These are phyloP conservation scores for Gloeostereum incarnatum DNA, from an alignment of 768 basidiomycete genomes.

Conservation along the genomic window DNA sequence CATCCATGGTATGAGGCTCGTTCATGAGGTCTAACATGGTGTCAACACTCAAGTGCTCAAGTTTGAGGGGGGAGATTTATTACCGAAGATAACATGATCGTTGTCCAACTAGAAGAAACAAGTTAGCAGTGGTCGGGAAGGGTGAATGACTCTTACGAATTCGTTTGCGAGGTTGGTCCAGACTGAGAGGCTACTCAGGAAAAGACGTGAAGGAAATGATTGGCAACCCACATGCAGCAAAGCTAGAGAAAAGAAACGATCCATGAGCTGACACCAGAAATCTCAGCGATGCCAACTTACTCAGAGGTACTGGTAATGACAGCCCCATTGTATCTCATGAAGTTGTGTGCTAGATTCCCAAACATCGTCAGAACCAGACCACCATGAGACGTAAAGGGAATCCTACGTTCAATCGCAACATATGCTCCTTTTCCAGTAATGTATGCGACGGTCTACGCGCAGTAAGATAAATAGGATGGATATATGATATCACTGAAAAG, in stretches of 20 bases:
- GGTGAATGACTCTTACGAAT: conserved; percentile 41
- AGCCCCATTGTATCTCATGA: conserved; percentile 45
- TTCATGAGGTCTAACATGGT: conserved; percentile 40
- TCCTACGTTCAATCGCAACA: conserved; percentile 43
- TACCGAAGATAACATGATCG: conserved; percentile 47
- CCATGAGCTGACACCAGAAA: neutral
- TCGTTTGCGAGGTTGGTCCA: conserved; percentile 47
- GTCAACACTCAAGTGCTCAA: conserved; percentile 1
- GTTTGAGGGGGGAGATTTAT: conserved; percentile 1
- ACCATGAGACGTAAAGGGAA: conserved; percentile 8
- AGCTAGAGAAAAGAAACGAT: neutral
- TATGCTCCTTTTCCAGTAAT: conserved; percentile 52
- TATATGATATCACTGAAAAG: neutral
- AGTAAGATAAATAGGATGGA: neutral
- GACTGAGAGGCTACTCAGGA: conserved; percentile 20
- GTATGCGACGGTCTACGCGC: conserved; percentile 48
- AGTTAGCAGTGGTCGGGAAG: neutral
- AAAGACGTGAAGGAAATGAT: neutral
- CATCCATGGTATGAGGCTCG: conserved; percentile 54
- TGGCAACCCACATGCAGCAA: neutral
- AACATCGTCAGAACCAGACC: too few species aligned
- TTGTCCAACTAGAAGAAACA: conserved; percentile 27
- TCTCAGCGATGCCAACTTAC: conserved; percentile 26
- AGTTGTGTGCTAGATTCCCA: conserved; percentile 42
- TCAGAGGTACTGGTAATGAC: conserved; percentile 37